Conservation (phyloP, 352 stramenopile genomes). For the Globisporangium acanthophoron region DNA sequence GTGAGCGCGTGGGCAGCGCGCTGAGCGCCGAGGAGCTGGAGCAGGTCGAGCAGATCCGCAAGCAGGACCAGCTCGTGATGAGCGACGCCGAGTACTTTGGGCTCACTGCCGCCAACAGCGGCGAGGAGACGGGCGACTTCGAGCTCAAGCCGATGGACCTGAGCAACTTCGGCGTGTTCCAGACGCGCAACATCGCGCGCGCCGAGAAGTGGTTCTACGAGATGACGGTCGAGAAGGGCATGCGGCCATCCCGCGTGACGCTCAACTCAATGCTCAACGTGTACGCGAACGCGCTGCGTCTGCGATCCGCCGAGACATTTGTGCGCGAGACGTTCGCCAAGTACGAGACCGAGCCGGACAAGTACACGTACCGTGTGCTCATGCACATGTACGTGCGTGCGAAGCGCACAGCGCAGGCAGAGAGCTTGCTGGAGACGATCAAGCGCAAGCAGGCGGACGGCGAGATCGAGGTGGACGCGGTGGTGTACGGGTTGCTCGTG, state of each 20-base stretch:
- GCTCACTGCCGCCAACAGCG: constrained; percentile 13
- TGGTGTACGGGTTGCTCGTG: constrained; percentile 63
- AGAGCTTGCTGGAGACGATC: constrained; percentile 41
- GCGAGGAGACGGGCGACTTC: constrained; percentile 37
- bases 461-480: constrained; percentile 47
- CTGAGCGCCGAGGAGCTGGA: constrained; percentile 28
- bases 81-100: constrained; percentile 27
- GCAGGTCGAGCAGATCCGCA: constrained; percentile 31
- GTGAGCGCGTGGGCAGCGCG: constrained; percentile 20
- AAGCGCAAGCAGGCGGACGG: constrained; percentile 34
- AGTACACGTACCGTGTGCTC: constrained; percentile 64
- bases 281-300: constrained; percentile 69
- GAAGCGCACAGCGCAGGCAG: constrained; percentile 51
- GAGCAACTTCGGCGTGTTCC: constrained; percentile 60
- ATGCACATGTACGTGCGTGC: constrained; percentile 81
- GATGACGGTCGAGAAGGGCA: constrained; percentile 40
- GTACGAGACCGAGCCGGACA: constrained; percentile 37
- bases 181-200: constrained; percentile 62
- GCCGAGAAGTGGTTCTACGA: constrained; percentile 58
- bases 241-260: constrained; percentile 41
- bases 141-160: constrained; percentile 54
- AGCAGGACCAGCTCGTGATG: constrained; percentile 24
- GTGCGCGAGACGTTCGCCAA: constrained; percentile 39
- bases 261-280: constrained; percentile 77
- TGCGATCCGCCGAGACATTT: constrained; percentile 50